Evolutionary conservation across 352 stramenopile species (phyloP).

Genomic region (Nothophytophthora sp.): DNA sequence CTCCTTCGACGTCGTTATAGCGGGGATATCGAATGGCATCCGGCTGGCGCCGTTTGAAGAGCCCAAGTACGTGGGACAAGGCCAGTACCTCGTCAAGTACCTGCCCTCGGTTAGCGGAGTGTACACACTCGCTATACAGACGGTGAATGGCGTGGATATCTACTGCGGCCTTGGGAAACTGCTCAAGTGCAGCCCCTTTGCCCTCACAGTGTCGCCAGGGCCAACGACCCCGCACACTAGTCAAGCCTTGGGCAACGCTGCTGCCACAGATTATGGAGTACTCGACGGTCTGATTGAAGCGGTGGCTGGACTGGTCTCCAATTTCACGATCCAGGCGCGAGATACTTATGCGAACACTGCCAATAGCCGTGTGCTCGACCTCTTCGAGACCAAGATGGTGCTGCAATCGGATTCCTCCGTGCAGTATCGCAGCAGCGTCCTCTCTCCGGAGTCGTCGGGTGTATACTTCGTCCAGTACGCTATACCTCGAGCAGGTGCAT

Average conservation of each 20-base stretch:
- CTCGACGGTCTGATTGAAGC: constrained; percentile 92
- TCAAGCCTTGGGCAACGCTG: constrained; percentile 79
- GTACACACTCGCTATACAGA: constrained; percentile 93
- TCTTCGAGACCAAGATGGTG: constrained; percentile 89
- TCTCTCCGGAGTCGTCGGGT: constrained; percentile 55
- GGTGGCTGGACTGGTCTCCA: constrained; percentile 90
- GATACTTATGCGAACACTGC: constrained; percentile 93
- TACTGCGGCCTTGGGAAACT: constrained; percentile 92
- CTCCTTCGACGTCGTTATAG: constrained; percentile 69
- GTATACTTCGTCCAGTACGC: constrained; percentile 95
- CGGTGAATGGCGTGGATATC: constrained; percentile 92
- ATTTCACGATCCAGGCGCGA: constrained; percentile 95
- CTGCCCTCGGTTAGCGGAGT: constrained; percentile 74
- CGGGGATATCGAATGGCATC: constrained; percentile 25
- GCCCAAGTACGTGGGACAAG: constrained; percentile 88
- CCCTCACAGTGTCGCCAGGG: constrained; percentile 85
- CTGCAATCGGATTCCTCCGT: constrained; percentile 51
- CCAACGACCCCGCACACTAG: constrained; percentile 88
- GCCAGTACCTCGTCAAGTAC: constrained; percentile 93
- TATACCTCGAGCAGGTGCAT: constrained; percentile 87
- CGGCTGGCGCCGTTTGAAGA: constrained; percentile 61
- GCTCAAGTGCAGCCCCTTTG: constrained; percentile 95
- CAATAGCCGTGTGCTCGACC: constrained; percentile 41
- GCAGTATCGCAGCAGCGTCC: constrained; percentile 82
- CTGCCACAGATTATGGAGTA: constrained; percentile 48